Conservation (phyloP, 164 flowering plant genomes). For the Houttuynia cordata region DNA sequence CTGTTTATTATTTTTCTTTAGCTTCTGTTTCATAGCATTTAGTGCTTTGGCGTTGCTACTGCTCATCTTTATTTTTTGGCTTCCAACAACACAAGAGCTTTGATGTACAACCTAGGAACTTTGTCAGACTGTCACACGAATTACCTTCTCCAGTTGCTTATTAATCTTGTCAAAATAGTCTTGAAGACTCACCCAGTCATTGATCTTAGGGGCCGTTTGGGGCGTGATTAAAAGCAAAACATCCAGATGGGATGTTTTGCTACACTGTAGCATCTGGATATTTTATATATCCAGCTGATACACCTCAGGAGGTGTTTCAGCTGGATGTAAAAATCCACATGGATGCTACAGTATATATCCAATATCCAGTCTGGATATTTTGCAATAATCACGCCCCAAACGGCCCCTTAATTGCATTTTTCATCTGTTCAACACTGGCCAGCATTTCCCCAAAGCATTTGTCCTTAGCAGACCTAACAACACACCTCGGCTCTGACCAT, state of each 20-base stretch:
- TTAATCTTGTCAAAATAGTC: constrained; percentile 82
- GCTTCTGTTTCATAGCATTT: constrained; percentile 87
- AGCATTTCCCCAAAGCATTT: constrained; percentile 74
- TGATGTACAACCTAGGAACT: constrained; percentile 58
- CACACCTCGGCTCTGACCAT: constrained; percentile 50
- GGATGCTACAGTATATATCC: too few species aligned
- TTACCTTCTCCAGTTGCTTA: constrained; percentile 86
- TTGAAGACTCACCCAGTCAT: constrained; percentile 87
- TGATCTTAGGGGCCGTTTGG: too few species aligned
- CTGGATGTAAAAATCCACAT: too few species aligned
- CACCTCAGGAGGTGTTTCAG: too few species aligned
- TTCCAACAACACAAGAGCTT: constrained; percentile 71
- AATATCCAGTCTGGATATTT: too few species aligned
- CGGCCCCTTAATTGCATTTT: constrained; percentile 86
- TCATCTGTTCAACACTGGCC: constrained; percentile 74
- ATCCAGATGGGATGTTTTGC: too few species aligned
- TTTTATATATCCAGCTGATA: too few species aligned
- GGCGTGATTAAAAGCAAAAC: too few species aligned
- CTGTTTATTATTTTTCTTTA: constrained; percentile 83
- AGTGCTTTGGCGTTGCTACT: constrained; percentile 75
- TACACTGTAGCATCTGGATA: too few species aligned
- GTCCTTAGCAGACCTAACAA: constrained; percentile 69
- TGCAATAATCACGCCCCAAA: too few species aligned
- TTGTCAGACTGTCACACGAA: constrained; percentile 60
- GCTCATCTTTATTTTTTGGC: constrained; percentile 93